Evolutionary conservation across 1,284 basidiomycete genomes (phyloP).

Genomic region (Cutaneotrichosporon mucoides): DNA sequence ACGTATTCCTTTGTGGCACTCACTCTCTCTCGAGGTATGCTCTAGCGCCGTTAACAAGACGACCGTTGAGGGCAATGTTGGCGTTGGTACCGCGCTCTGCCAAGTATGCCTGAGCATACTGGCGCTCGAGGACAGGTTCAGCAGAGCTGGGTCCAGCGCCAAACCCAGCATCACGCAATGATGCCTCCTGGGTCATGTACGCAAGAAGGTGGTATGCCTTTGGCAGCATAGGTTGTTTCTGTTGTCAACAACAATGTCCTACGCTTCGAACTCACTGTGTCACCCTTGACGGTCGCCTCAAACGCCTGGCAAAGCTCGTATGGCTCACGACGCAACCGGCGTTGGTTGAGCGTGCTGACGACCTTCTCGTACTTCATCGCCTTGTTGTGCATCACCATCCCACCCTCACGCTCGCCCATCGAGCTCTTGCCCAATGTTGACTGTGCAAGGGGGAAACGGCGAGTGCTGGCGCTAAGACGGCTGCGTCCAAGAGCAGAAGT

Average conservation of each 20-base stretch:
- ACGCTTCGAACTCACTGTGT: conserved; percentile 19
- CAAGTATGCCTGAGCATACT: conserved; percentile 53
- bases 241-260: background rate
- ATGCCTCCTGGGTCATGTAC: conserved; percentile 51
- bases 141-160: background rate
- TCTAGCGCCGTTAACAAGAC: conserved; percentile 40
- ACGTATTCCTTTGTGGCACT: conserved; percentile 20
- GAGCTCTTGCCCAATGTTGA: conserved; percentile 28
- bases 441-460: conserved; percentile 37
- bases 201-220: conserved; percentile 48
- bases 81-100: conserved; percentile 23
- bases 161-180: conserved; percentile 31
- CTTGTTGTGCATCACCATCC: conserved; percentile 68
- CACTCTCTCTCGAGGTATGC: conserved; percentile 59
- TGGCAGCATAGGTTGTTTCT: conserved; percentile 47
- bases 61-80: conserved; percentile 27
- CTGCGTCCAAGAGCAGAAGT: conserved; percentile 25
- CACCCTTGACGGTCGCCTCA: conserved; percentile 35
- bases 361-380: conserved; percentile 93
- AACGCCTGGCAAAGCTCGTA: conserved; percentile 36
- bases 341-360: conserved; percentile 57
- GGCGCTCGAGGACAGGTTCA: conserved; percentile 44
- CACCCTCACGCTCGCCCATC: conserved; percentile 37
- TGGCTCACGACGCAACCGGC: conserved; percentile 35
- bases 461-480: conserved; percentile 33